Conservation (phyloP, 805 yeast genomes). For the Lipomyces japonicus region DNA sequence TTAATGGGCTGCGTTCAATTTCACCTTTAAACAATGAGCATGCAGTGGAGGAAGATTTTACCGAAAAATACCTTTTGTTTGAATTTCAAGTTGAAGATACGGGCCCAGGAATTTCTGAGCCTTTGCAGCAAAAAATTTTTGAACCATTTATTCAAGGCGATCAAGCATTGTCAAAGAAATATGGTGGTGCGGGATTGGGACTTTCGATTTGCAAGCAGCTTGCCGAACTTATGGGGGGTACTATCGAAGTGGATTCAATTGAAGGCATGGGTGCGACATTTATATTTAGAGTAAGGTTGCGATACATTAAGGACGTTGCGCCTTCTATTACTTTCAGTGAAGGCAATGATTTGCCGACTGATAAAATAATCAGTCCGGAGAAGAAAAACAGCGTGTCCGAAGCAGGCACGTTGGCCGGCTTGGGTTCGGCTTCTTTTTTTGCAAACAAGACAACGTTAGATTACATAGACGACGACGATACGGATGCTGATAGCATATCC, state of each 20-base stretch:
- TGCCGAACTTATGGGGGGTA: constrained; percentile 87
- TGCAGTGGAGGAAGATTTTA: constrained; percentile 22
- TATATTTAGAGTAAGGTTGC: constrained; percentile 44
- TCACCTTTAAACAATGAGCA: background rate
- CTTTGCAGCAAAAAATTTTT: constrained; percentile 76
- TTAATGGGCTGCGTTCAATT: background rate
- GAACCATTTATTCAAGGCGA: constrained; percentile 98
- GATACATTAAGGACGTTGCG: constrained; percentile 54
- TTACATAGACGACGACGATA: constrained; percentile 5
- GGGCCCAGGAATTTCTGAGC: constrained; percentile 89
- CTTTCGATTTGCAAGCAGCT: constrained; percentile 84
- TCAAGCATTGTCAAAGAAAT: constrained; percentile 82
- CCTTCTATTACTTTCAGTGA: constrained; percentile 12
- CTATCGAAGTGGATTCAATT: constrained; percentile 65
- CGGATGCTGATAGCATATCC: constrained; percentile 10
- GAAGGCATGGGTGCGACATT: constrained; percentile 84
- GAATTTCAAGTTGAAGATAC: constrained; percentile 79
- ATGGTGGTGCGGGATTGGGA: constrained; percentile 96
- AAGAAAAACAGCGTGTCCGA: background rate
- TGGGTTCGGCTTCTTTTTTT: constrained; percentile 18
- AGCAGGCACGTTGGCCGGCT: constrained; percentile 14
- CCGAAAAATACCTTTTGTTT: constrained; percentile 52
- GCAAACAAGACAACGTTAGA: constrained; percentile 6
- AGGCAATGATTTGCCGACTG: background rate
- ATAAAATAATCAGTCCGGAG: background rate